Evolutionary conservation across 208 protist genomes (phyloP), one percentile per base, ranked within the genome.

Genomic region (Leishmania amazonensis): DNA sequence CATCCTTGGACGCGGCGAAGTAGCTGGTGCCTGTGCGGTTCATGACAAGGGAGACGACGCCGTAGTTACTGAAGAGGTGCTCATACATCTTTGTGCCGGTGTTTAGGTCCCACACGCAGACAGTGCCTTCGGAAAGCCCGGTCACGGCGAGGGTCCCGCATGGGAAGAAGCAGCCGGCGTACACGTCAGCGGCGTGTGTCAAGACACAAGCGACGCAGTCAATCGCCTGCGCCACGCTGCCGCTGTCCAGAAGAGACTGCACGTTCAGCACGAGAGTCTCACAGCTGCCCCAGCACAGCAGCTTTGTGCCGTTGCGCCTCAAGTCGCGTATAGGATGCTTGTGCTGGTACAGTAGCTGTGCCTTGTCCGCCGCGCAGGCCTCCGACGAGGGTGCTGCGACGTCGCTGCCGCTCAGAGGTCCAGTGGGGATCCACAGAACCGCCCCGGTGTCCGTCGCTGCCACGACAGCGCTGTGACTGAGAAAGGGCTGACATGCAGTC

Each of bases 1-100:
- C 93, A 80, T 96, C 93, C 68, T 93, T 89, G 38, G 92, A 94
- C 3, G 89, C 94, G 1, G 94, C 90, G 79, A 91, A 97, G 83
- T 95, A 97, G 54, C 75, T 90, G 15, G 85, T 93, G 70, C 94
- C 94, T 35, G 88, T 90, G 62, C 84, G 88, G 85, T 90, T 97
- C 35, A 85, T 49, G 1, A 88, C 83, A 24, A 95, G 78, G n/a
- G 92, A 86, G 53, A 93, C 88, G 68, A 97, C 88, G 24, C 92
- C 84, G 31, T 85, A 88, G 42, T 64, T 83, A 75, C 87, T 93
- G 80, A 93, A 97, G 65, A 81, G 86, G 77, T 91, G 88, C 45
- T 96, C 88, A 53, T 88, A 87, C 82, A 97, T 85, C 78, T 94
- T 92, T 21, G 79, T 81, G 17, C 93, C 85, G 21, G 72, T 94